A percentile compares a stretch with the other conserved stretches of the same genome.
Evolutionary conservation across 1,284 basidiomycete genomes (phyloP).

Genomic region (Volvariella surrecta): DNA sequence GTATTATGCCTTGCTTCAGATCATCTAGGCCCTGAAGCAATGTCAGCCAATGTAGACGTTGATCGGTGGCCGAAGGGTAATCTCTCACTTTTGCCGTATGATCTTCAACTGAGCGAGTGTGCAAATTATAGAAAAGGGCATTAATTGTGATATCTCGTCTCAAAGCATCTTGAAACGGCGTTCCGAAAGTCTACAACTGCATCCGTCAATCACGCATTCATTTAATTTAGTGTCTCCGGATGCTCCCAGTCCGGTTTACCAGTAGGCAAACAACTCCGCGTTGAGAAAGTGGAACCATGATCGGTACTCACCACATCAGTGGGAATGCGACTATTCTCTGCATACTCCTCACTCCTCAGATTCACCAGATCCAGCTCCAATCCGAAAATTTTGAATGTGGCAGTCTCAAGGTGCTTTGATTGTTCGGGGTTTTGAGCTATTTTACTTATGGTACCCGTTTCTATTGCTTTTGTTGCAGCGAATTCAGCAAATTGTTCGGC

Average conservation of each 20-base stretch:
- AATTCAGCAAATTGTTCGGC: constrained; percentile 77
- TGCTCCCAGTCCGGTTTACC: not conserved
- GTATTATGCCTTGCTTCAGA: constrained; percentile 70
- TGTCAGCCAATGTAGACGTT: not conserved
- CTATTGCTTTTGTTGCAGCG: constrained; percentile 41
- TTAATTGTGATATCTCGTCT: constrained; percentile 96
- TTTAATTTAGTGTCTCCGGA: too few relatives aligned
- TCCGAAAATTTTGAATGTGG: constrained; percentile 79
- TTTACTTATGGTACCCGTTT: constrained; percentile 60
- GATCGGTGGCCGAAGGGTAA: not conserved
- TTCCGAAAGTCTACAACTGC: constrained; percentile 72
- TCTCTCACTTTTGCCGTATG: constrained; percentile 62
- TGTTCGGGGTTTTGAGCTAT: constrained; percentile 96
- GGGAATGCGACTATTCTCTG: constrained; percentile 83
- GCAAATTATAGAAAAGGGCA: constrained; percentile 93
- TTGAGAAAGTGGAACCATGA: not conserved
- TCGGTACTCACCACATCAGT: constrained; percentile 69
- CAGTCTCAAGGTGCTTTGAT: constrained; percentile 97
- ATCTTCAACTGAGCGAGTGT: constrained; percentile 86
- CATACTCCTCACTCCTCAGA: constrained; percentile 88
- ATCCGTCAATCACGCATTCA: not conserved
- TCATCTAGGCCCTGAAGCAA: constrained; percentile 70
- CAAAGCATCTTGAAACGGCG: constrained; percentile 86
- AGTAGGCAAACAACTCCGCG: not conserved
- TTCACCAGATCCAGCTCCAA: constrained; percentile 95